A percentile compares a stretch with the other conserved stretches of the same genome.
phyloP scores from a whole-genome alignment of 202 grass and related monocot species.

The Eragrostis tef region DNA sequence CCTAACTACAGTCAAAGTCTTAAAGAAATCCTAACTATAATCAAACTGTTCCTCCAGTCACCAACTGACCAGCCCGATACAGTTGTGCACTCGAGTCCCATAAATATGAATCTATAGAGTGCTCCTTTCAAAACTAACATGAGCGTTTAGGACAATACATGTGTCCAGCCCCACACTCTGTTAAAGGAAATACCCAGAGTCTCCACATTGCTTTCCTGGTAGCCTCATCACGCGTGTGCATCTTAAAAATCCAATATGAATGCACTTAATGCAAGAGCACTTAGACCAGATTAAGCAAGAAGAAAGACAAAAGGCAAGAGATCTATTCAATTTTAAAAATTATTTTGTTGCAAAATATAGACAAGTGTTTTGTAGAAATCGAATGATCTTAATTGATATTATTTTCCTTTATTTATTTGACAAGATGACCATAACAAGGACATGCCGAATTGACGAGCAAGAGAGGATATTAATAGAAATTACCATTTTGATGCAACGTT shows the following conservation, averaged over 20 bases:
- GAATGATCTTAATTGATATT: too few relatives aligned
- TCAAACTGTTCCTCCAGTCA: not conserved
- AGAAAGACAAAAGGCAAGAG: not conserved
- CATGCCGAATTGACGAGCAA: not conserved
- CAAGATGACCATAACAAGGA: not conserved
- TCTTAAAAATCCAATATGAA: too few relatives aligned
- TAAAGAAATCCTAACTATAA: not conserved
- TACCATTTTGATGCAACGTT: conserved; percentile 63
- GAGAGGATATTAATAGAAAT: not conserved
- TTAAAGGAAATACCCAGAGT: too few relatives aligned
- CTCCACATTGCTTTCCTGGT: too few relatives aligned
- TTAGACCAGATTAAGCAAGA: not conserved
- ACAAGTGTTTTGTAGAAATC: too few relatives aligned
- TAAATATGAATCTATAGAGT: not conserved
- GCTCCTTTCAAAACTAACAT: not conserved
- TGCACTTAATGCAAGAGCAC: not conserved
- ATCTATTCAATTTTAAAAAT: not conserved
- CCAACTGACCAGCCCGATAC: not conserved
- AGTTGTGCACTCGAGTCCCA: not conserved
- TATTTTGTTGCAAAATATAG: not conserved
- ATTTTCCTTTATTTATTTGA: not conserved
- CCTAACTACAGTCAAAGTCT: not conserved
- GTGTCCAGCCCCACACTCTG: too few relatives aligned
- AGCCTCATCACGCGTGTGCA: too few relatives aligned
- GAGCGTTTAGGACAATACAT: too few relatives aligned